Conservation (phyloP, 2,329 filamentous ascomycete genomes). For the Aspergillus novofumigatus region DNA sequence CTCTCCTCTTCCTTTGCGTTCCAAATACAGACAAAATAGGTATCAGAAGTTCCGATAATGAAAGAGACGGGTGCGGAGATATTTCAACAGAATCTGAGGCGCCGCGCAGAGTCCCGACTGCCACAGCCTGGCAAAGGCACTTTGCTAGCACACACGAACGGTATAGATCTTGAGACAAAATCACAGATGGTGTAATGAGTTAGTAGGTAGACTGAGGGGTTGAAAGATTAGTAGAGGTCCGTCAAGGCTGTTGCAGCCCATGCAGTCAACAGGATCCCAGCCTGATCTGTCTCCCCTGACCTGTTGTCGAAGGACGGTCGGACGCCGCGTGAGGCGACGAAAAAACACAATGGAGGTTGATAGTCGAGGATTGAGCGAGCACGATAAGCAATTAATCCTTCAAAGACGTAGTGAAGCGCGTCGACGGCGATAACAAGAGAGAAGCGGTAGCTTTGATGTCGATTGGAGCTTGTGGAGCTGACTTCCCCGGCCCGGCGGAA, state of each 20-base stretch:
- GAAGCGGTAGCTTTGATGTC: conserved; percentile 14
- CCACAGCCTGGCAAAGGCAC: conserved; percentile 19
- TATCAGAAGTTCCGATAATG: conserved; percentile 14
- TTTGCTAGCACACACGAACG: conserved; percentile 18
- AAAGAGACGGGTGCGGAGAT: conserved; percentile 13
- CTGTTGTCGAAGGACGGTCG: conserved; percentile 6
- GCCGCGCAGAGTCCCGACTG: conserved; percentile 14
- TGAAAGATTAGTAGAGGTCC: conserved; percentile 9
- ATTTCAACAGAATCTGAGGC: conserved; percentile 22
- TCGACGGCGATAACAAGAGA: conserved; percentile 13
- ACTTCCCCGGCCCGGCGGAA: conserved; percentile 18
- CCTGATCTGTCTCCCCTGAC: conserved; percentile 15
- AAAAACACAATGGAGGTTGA: neutral
- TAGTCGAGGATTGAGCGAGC: neutral
- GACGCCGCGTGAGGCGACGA: neutral
- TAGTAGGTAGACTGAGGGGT: conserved; percentile 11
- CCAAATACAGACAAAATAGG: conserved; percentile 26
- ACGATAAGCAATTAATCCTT: conserved; percentile 4
- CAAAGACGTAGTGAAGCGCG: conserved; percentile 17
- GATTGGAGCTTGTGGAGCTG: conserved; percentile 13
- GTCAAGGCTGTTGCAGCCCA: conserved; percentile 12
- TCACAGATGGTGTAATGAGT: conserved; percentile 9
- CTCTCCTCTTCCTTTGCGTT: conserved; percentile 12
- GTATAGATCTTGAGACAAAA: conserved; percentile 15
- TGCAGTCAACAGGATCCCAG: conserved; percentile 12